phyloP scores from a whole-genome alignment of 78 protist species.

The Chrysochromulina parva region DNA sequence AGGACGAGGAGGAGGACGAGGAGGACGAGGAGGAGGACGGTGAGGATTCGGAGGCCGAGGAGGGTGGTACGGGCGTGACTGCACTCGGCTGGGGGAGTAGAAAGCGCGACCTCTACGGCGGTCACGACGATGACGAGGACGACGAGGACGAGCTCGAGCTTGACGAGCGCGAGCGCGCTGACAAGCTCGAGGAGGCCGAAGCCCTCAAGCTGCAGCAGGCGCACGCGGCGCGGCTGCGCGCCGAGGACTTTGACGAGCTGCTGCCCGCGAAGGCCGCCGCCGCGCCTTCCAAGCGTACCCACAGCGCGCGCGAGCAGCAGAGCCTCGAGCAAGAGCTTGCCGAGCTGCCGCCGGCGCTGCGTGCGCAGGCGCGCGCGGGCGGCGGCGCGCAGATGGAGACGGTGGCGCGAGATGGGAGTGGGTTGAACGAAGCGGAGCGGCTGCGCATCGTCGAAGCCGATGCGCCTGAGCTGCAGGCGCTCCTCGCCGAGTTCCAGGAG shows the following conservation, averaged over 20 bases:
- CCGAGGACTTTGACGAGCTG: conserved; percentile 24
- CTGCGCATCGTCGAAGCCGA: background rate
- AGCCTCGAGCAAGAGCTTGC: background rate
- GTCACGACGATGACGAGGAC: conserved; percentile 17
- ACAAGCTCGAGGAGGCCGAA: conserved; percentile 32
- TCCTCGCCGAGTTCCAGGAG: conserved; percentile 8
- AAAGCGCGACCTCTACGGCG: conserved; percentile 24
- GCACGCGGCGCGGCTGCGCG: background rate
- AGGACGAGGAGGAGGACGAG: background rate
- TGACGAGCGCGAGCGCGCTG: background rate
- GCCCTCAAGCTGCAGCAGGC: conserved; percentile 25
- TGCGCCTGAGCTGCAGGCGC: background rate
- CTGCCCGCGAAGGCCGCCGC: background rate
- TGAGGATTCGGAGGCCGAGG: background rate
- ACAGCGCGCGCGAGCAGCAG: background rate
- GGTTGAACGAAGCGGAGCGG: background rate
- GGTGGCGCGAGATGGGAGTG: background rate
- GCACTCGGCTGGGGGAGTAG: background rate
- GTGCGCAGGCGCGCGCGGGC: background rate
- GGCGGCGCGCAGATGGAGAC: background rate
- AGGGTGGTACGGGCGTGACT: no score
- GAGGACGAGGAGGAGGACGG: background rate
- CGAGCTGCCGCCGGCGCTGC: background rate
- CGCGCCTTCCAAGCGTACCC: background rate
- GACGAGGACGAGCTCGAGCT: background rate